Conservation (phyloP, 192 early-diverging fungal species). For the Coemansia sp. region DNA sequence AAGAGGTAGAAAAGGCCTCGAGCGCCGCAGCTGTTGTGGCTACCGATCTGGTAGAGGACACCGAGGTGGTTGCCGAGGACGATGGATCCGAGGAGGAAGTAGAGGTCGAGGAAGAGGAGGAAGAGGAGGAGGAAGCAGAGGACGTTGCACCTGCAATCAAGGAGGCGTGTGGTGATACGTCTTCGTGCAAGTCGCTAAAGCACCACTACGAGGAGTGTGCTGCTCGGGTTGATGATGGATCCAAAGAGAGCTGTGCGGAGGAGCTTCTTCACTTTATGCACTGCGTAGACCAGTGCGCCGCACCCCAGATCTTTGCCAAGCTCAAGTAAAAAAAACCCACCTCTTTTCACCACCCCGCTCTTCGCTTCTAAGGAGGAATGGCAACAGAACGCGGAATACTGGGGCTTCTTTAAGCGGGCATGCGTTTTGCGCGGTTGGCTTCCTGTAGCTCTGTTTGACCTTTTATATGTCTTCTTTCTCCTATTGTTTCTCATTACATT, state of each 20-base stretch:
- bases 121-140: constrained; percentile 51
- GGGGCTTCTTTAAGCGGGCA: background rate
- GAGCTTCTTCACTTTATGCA: constrained; percentile 82
- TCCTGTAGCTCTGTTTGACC: background rate
- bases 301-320: constrained; percentile 62
- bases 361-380: background rate
- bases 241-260: constrained; percentile 74
- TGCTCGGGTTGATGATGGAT: constrained; percentile 71
- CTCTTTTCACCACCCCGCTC: background rate
- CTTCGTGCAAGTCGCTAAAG: constrained; percentile 69
- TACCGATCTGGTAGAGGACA: constrained; percentile 47
- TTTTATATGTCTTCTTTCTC: background rate
- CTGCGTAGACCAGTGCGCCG: constrained; percentile 74
- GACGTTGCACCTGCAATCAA: constrained; percentile 25
- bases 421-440: background rate
- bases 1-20: constrained; percentile 15
- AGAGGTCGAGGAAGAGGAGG: constrained; percentile 53
- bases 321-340: constrained; percentile 52
- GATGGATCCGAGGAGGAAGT: constrained; percentile 48
- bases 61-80: constrained; percentile 40
- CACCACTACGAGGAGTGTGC: constrained; percentile 76
- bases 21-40: constrained; percentile 14
- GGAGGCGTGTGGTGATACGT: constrained; percentile 58
- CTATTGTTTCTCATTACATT: background rate
- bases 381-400: background rate